Conservation (phyloP, 148 eudicot species). For the Cornus kousa region DNA sequence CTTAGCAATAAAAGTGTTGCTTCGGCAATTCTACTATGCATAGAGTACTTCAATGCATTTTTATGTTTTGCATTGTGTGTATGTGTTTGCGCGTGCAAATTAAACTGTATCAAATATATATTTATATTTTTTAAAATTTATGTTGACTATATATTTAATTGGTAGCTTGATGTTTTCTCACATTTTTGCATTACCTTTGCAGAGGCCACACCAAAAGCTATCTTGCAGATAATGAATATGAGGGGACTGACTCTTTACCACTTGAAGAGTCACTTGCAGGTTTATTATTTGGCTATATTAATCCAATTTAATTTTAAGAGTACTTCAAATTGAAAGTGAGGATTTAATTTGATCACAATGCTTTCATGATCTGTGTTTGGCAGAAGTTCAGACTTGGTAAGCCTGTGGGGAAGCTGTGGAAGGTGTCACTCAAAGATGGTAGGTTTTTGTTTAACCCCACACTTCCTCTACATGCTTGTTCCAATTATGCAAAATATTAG, state of each 20-base stretch:
- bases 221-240: slow-evolving; percentile 27
- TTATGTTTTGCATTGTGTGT: neutral
- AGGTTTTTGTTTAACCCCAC: neutral
- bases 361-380: neutral
- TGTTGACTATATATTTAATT: neutral
- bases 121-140: neutral
- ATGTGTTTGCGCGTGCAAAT: neutral
- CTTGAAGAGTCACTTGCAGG: slow-evolving; percentile 39
- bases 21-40: neutral
- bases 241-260: slow-evolving; percentile 29
- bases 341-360: neutral
- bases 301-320: neutral
- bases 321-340: neutral
- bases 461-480: neutral
- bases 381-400: neutral
- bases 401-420: neutral
- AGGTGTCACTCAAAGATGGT: neutral
- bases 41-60: neutral
- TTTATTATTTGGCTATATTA: neutral
- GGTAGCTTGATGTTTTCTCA: neutral
- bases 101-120: neutral
- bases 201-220: slow-evolving; percentile 34
- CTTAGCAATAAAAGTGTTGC: neutral
- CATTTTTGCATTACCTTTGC: slow-evolving; percentile 1
- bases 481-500: neutral